A percentile compares a stretch with the other conserved stretches of the same genome.
Conservation (phyloP, 163 green algal species). For the Chlamydomonas reinhardtii region DNA sequence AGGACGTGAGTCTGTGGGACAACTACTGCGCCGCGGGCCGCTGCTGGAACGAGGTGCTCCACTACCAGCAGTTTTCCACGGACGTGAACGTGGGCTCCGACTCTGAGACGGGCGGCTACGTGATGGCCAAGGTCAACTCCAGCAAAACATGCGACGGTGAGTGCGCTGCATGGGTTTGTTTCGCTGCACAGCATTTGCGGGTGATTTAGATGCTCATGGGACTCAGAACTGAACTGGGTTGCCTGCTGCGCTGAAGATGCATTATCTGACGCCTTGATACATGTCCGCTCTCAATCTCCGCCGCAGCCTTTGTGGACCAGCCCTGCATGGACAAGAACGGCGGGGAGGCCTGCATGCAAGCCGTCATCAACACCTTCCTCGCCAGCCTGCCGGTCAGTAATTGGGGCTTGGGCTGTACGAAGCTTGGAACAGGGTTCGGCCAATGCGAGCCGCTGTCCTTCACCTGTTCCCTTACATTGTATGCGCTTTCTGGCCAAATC, state of each 20-base stretch:
- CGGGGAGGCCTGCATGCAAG: conserved; percentile 23
- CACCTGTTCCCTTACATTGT: too few relatives aligned
- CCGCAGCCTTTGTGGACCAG: background rate
- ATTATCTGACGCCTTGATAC: too few relatives aligned
- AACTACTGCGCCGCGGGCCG: background rate
- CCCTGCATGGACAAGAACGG: background rate
- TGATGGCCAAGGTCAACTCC: conserved; percentile 41
- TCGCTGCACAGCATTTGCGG: too few relatives aligned
- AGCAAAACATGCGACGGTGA: conserved; percentile 34
- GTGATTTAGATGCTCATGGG: too few relatives aligned
- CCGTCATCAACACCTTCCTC: conserved; percentile 18
- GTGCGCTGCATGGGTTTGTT: too few relatives aligned
- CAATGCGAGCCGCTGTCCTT: too few relatives aligned
- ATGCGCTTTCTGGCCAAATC: too few relatives aligned
- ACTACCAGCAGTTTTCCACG: conserved; percentile 28
- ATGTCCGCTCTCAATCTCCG: too few relatives aligned
- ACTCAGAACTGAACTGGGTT: too few relatives aligned
- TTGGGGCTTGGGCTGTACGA: too few relatives aligned
- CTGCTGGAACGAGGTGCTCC: conserved; percentile 39
- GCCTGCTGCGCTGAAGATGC: too few relatives aligned
- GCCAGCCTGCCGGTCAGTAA: background rate
- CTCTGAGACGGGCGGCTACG: conserved; percentile 21
- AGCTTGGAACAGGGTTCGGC: too few relatives aligned
- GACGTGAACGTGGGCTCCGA: conserved; percentile 38
- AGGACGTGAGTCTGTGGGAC: conserved; percentile 13